These are phyloP conservation scores for Pythium rhizo-oryzae DNA, from an alignment of 352 stramenopile species.

Conservation along the genomic window DNA sequence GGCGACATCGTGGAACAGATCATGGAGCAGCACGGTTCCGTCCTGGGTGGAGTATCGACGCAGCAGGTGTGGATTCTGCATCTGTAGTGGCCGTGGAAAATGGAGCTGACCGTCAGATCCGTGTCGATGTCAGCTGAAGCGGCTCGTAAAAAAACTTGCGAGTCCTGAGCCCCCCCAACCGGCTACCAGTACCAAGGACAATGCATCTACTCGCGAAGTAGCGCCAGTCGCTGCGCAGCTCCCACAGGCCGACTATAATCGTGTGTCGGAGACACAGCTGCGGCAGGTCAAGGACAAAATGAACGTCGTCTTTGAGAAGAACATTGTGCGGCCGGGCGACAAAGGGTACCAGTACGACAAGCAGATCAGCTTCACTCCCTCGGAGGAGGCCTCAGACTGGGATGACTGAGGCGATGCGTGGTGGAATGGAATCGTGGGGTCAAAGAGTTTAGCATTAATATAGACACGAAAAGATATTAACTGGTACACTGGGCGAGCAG, in stretches of 20 bases:
- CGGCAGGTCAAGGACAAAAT: slow-evolving; percentile 72
- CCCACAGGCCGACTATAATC: slow-evolving; percentile 78
- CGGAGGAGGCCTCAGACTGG: slow-evolving; percentile 60
- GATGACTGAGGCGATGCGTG: slow-evolving; percentile 37
- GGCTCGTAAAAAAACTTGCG: slow-evolving; percentile 48
- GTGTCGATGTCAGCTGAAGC: slow-evolving; percentile 38
- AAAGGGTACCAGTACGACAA: slow-evolving; percentile 72
- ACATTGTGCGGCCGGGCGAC: slow-evolving; percentile 59
- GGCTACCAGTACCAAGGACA: not conserved
- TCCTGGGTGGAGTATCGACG: slow-evolving; percentile 47
- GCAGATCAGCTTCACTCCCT: slow-evolving; percentile 49
- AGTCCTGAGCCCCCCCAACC: slow-evolving; percentile 4
- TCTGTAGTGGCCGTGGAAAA: not conserved
- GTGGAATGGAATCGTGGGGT: not conserved
- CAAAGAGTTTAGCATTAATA: slow-evolving; percentile 27
- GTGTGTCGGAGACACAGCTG: slow-evolving; percentile 72
- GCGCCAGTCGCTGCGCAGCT: slow-evolving; percentile 21
- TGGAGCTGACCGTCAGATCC: not conserved
- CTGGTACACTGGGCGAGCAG: slow-evolving; percentile 21
- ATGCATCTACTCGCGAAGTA: not conserved
- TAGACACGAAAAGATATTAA: slow-evolving; percentile 27
- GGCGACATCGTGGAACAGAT: slow-evolving; percentile 45
- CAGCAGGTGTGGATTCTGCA: slow-evolving; percentile 33
- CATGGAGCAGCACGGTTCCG: slow-evolving; percentile 37
- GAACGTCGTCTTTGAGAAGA: slow-evolving; percentile 69